These are phyloP conservation scores for Cavenderia fasciculata DNA, from an alignment of 78 protist species.

Conservation along the genomic window DNA sequence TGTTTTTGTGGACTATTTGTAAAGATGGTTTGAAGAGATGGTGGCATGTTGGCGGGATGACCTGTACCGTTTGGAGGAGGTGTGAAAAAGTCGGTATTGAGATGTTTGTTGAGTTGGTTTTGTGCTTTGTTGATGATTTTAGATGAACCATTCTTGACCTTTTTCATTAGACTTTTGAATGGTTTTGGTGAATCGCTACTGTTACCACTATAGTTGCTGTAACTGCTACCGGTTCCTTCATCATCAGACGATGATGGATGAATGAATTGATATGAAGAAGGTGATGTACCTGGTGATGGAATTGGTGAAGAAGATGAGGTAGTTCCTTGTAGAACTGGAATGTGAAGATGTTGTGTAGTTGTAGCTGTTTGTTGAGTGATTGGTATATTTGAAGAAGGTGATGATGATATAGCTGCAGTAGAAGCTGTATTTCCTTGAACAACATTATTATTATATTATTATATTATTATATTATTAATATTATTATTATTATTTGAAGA, in stretches of 20 bases:
- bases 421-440: not conserved
- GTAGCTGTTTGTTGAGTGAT: not conserved
- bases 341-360: not conserved
- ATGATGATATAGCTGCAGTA: not conserved
- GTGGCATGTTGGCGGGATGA: too few species aligned
- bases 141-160: slow-evolving; percentile 33
- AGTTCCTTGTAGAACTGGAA: not conserved
- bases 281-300: slow-evolving; percentile 11
- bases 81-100: slow-evolving; percentile 49
- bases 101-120: slow-evolving; percentile 47
- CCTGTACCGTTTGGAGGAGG: not conserved
- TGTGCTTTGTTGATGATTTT: slow-evolving; percentile 57
- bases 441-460: too few species aligned
- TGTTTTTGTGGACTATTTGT: too few species aligned
- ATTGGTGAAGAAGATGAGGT: not conserved
- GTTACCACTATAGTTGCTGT: not conserved
- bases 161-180: not conserved
- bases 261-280: not conserved
- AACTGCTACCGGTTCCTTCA: not conserved
- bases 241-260: slow-evolving; percentile 2
- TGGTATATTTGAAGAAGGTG: not conserved
- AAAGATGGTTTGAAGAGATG: too few species aligned
- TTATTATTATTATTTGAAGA: too few species aligned
- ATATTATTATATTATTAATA: too few species aligned
- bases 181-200: not conserved